phyloP scores from a whole-genome alignment of 768 basidiomycete genomes.

The Calocera viscosa region DNA sequence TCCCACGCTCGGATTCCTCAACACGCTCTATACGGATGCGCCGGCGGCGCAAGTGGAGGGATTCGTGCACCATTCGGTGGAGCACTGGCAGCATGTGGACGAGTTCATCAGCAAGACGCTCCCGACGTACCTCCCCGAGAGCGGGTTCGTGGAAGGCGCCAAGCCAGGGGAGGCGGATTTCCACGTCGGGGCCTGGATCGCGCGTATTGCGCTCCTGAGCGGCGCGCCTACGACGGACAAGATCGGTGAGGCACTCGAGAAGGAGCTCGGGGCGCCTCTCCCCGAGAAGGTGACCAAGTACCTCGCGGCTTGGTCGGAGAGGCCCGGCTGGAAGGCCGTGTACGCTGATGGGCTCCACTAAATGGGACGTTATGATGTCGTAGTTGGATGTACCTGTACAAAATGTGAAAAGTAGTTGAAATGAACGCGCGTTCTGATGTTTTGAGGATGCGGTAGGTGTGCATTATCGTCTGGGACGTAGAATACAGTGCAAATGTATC shows the following conservation, averaged over 20 bases:
- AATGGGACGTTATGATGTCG: neutral
- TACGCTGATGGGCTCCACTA: conserved; percentile 34
- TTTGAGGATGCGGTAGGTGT: neutral
- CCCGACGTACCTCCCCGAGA: conserved; percentile 31
- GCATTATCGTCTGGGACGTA: neutral
- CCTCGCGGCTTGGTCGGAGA: conserved; percentile 35
- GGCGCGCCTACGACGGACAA: neutral
- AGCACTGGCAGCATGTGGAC: conserved; percentile 31
- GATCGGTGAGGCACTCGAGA: conserved; percentile 20
- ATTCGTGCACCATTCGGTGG: conserved; percentile 32
- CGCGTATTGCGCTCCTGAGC: conserved; percentile 28
- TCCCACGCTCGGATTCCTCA: conserved; percentile 30
- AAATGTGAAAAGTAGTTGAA: neutral
- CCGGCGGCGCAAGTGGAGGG: conserved; percentile 27
- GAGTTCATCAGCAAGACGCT: conserved; percentile 33
- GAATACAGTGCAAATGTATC: neutral
- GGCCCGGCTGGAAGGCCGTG: conserved; percentile 34
- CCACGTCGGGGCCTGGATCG: conserved; percentile 43
- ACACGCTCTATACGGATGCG: conserved; percentile 34
- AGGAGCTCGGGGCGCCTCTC: conserved; percentile 27
- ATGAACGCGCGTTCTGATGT: neutral
- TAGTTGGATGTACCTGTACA: neutral
- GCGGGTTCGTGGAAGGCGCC: conserved; percentile 38
- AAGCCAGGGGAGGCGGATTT: conserved; percentile 43
- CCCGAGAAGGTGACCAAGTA: conserved; percentile 33